Base-by-base conservation (phyloP, 352 stramenopile species). In the Globisporangium nagaii region DNA sequence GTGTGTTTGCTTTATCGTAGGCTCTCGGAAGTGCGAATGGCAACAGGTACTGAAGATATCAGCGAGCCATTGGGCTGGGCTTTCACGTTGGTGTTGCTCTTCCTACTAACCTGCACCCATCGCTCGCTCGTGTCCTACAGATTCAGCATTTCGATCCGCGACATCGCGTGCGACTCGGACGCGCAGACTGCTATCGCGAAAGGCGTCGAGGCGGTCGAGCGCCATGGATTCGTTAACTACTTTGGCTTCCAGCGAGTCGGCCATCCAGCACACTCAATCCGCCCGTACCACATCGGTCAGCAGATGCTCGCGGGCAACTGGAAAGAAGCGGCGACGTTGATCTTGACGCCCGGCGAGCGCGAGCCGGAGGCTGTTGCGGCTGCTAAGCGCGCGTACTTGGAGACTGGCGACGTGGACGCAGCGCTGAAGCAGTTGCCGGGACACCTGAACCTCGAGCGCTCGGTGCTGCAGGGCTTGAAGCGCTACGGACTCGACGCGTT, bases 161-260 rank as follows among this genome's bases (percentile, higher is more conserved):
- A 65, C 12, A 59, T 90, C 56, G 56, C 63, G 2, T 58, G 31
- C 5, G 40, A 66, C 0, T 11, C 22, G 2, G 51, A 67, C 15
- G 35, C 74, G 12, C 58, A 58, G 11, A 65, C 20, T 10, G 56
- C 41, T 10, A 45, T 76, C 27, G 56, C 60, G 9, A 27, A 32
- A 2, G 61, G 64, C 22, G 47, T 90, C 4, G 53, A 65, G 8
- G 58, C 55, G 3, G 56, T 87, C 9, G 46, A 65, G 30, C n/a
- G 30, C 17, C 55, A 56, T 5, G 80, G 80, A 2, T 91, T 90
- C 39, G 53, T 74, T n/a, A 90, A 93, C 52, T 93, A 88, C 66
- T 93, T 91, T 65, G 80, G 83, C 10, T 88, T 88, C 55, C 80
- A 93, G 58, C 83, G 80, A 4, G 79, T 93, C 39, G 80, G 83